Evolutionary conservation across 805 yeast genomes (phyloP).

Genomic region (Wickerhamomyces subpelliculosus): DNA sequence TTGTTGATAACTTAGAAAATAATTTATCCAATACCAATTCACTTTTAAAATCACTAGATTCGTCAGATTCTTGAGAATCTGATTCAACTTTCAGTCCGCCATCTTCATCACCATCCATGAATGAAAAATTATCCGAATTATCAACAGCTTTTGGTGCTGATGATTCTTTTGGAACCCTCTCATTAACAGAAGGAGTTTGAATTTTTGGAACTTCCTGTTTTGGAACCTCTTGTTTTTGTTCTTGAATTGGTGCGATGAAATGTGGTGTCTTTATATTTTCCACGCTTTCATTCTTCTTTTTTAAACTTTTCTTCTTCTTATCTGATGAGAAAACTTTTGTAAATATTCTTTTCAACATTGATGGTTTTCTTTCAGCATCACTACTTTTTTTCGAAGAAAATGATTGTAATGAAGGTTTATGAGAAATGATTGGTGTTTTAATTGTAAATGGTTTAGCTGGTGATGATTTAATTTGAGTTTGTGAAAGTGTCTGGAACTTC

Average conservation of each 20-base stretch:
- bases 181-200: not conserved
- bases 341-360: conserved; percentile 16
- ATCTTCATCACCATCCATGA: conserved; percentile 20
- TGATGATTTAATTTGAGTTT: too few relatives aligned
- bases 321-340: conserved; percentile 7
- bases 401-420: too few relatives aligned
- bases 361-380: conserved; percentile 17
- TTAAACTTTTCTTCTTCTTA: not conserved
- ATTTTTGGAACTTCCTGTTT: not conserved
- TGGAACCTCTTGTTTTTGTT: too few relatives aligned
- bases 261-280: too few relatives aligned
- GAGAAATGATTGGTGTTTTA: too few relatives aligned
- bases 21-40: conserved; percentile 8
- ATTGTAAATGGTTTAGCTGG: too few relatives aligned
- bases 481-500: too few relatives aligned
- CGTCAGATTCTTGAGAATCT: too few relatives aligned
- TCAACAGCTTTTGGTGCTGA: conserved; percentile 3
- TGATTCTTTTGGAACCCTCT: not conserved
- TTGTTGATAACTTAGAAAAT: conserved; percentile 9
- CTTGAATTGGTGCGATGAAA: not conserved
- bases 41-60: conserved; percentile 5
- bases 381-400: too few relatives aligned
- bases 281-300: too few relatives aligned
- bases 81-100: conserved; percentile 8
- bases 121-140: conserved; percentile 15